These are phyloP conservation scores for Solanum ossicruentum DNA, from an alignment of 257 asterid species.

Conservation along the genomic window DNA sequence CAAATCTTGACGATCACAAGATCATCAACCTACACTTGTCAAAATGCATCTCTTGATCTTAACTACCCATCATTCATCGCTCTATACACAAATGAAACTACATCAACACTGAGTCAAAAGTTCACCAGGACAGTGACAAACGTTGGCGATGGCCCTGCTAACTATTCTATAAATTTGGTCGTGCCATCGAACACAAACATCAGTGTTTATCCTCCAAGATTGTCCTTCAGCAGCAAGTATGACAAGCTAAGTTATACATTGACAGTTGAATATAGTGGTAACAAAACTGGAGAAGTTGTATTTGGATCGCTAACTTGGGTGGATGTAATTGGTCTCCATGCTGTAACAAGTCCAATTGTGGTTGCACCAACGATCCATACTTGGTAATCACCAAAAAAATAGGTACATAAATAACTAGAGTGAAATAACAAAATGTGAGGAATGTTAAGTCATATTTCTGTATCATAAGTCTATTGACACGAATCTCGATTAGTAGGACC, in stretches of 20 bases:
- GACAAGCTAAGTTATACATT: slow-evolving; percentile 25
- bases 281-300: slow-evolving; percentile 5
- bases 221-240: slow-evolving; percentile 18
- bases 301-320: slow-evolving; percentile 37
- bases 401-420: not conserved
- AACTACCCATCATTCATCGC: not conserved
- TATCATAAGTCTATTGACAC: not conserved
- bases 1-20: not conserved
- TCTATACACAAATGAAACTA: not conserved
- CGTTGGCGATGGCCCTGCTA: slow-evolving; percentile 21
- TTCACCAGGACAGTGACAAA: not conserved
- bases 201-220: slow-evolving; percentile 13
- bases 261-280: slow-evolving; percentile 9
- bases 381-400: not conserved
- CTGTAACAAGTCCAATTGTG: slow-evolving; percentile 42
- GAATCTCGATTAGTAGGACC: not conserved
- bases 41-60: not conserved
- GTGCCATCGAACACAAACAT: slow-evolving; percentile 17
- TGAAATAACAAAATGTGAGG: not conserved
- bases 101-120: not conserved
- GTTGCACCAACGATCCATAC: slow-evolving; percentile 10
- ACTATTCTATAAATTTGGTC: slow-evolving; percentile 14
- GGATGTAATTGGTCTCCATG: slow-evolving; percentile 26
- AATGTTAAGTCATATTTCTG: not conserved
- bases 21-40: not conserved